phyloP scores from a whole-genome alignment of 768 basidiomycete species.

The Termitomyces sp. region DNA sequence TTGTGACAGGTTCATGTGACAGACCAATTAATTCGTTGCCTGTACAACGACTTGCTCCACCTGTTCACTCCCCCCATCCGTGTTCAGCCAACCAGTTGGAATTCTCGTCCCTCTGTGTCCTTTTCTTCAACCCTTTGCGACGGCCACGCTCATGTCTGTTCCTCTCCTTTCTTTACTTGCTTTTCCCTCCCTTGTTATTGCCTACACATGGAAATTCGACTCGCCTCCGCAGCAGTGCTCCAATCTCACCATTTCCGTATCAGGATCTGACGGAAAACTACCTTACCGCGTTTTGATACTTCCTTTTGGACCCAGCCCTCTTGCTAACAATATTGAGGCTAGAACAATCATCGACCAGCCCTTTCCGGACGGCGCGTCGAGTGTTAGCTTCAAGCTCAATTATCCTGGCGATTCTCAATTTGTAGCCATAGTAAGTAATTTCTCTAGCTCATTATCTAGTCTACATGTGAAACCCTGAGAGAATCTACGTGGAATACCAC shows the following conservation, averaged over 20 bases:
- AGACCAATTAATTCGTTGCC: not conserved
- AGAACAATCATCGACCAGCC: constrained; percentile 53
- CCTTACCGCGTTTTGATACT: constrained; percentile 68
- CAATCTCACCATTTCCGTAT: constrained; percentile 55
- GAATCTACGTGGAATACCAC: not conserved
- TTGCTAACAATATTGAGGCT: constrained; percentile 59
- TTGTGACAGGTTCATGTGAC: constrained; percentile 4
- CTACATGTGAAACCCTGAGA: not conserved
- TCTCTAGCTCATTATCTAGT: not conserved
- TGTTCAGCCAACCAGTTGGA: not conserved
- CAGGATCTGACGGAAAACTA: constrained; percentile 52
- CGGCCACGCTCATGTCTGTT: constrained; percentile 12
- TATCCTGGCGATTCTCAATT: constrained; percentile 71
- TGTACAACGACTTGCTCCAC: constrained; percentile 5
- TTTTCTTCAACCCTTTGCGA: not conserved
- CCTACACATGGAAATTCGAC: constrained; percentile 45
- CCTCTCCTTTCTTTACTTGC: constrained; percentile 21
- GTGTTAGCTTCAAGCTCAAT: constrained; percentile 51
- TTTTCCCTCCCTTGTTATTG: constrained; percentile 25
- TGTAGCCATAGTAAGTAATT: constrained; percentile 66
- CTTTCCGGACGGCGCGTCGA: constrained; percentile 39
- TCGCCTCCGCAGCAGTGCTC: constrained; percentile 60
- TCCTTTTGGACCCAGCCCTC: constrained; percentile 61
- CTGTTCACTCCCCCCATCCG: not conserved
- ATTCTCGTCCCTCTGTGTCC: not conserved